Evolutionary conservation across 2,329 filamentous ascomycete genomes (phyloP).

Genomic region (Curvularia hawaiiensis): DNA sequence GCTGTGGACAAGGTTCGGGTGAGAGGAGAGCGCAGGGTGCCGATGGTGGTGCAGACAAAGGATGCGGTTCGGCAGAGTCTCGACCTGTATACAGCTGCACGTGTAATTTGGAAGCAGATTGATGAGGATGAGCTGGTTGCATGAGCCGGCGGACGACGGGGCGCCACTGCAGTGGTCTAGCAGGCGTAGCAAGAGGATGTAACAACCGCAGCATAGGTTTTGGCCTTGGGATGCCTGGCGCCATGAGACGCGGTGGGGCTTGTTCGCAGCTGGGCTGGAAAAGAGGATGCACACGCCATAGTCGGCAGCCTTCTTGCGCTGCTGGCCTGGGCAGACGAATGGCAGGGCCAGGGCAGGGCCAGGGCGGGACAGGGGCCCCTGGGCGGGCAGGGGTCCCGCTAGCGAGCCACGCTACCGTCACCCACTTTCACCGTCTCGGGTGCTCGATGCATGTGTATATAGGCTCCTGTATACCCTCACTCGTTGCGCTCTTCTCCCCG

Average conservation of each 20-base stretch:
- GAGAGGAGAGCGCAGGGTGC: not conserved
- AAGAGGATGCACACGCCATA: conserved; percentile 14
- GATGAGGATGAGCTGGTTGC: conserved; percentile 1
- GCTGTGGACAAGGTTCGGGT: not conserved
- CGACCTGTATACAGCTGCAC: conserved; percentile 2
- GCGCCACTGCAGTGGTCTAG: not conserved
- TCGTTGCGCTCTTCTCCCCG: conserved; percentile 27
- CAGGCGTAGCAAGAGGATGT: not conserved
- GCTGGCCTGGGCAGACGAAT: conserved; percentile 12
- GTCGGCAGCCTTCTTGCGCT: conserved; percentile 11
- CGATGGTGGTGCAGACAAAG: not conserved
- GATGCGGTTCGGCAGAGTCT: not conserved
- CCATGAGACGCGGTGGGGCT: conserved; percentile 1
- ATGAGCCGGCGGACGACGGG: not conserved
- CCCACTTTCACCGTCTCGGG: conserved; percentile 37
- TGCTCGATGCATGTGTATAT: conserved; percentile 26
- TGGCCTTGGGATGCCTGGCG: conserved; percentile 2
- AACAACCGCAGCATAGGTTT: not conserved
- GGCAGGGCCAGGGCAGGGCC: not conserved
- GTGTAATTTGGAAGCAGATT: conserved; percentile 7
- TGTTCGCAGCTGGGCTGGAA: not conserved
- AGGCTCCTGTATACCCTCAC: conserved; percentile 25
- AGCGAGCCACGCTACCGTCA: conserved; percentile 27
- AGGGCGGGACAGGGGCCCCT: not conserved
- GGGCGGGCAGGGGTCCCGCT: conserved; percentile 17